A percentile compares a stretch with the other conserved stretches of the same genome.
Conservation (phyloP, 176 grass and related monocot genomes). For the Oryza rufipogon region DNA sequence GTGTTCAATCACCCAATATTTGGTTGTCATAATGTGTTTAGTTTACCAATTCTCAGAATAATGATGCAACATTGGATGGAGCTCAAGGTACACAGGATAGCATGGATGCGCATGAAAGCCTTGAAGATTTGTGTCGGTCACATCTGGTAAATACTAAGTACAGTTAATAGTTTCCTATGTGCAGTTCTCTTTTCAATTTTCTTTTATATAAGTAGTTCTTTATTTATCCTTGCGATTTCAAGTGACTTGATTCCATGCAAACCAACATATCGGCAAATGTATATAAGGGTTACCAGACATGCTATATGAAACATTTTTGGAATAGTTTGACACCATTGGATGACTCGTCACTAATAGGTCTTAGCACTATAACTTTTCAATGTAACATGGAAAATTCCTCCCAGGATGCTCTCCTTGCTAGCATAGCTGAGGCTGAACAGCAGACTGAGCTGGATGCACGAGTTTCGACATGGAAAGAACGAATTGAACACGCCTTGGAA, state of each 20-base stretch:
- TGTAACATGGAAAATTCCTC: conserved; percentile 25
- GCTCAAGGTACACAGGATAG: conserved; percentile 48
- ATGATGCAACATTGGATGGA: conserved; percentile 30
- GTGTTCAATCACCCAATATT: not conserved
- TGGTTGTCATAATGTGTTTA: conserved; percentile 33
- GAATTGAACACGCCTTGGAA: conserved; percentile 85
- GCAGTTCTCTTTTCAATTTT: conserved; percentile 29
- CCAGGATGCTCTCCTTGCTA: conserved; percentile 80
- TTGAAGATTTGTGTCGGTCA: conserved; percentile 75
- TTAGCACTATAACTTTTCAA: conserved; percentile 8
- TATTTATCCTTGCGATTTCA: conserved; percentile 9
- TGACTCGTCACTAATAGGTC: not conserved
- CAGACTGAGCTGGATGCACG: conserved; percentile 84
- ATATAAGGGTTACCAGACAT: conserved; percentile 6
- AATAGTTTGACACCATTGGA: not conserved
- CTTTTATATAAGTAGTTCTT: not conserved
- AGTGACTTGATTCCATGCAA: conserved; percentile 28
- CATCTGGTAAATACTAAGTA: conserved; percentile 69
- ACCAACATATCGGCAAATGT: not conserved
- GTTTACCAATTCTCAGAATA: conserved; percentile 47
- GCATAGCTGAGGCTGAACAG: conserved; percentile 80
- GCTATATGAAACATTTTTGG: conserved; percentile 27
- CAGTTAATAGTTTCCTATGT: not conserved
- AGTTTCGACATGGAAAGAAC: conserved; percentile 95
- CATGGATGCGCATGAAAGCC: conserved; percentile 54